These are phyloP conservation scores for Metschnikowia rubicola DNA, from an alignment of 805 yeast genomes.

Conservation along the genomic window DNA sequence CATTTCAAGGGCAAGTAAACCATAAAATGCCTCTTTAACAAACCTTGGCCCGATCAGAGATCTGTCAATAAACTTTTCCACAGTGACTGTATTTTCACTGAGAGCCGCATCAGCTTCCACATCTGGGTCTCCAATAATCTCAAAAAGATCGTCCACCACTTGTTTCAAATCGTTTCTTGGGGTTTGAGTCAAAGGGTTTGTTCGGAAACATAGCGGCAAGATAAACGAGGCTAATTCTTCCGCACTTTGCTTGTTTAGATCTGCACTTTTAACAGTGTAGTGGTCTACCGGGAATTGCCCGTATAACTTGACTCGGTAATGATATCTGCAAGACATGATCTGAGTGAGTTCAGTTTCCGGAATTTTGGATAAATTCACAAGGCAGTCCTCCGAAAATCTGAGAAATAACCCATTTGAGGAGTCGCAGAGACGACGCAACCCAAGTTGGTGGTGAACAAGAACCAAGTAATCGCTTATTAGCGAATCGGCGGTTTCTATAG, in stretches of 20 bases:
- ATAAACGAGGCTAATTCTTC: constrained; percentile 45
- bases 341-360: constrained; percentile 70
- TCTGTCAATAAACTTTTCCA: constrained; percentile 47
- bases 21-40: constrained; percentile 51
- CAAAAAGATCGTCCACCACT: constrained; percentile 67
- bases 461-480: constrained; percentile 45
- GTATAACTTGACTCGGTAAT: constrained; percentile 57
- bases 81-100: constrained; percentile 40
- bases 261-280: constrained; percentile 29
- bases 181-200: constrained; percentile 55
- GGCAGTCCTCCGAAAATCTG: constrained; percentile 51
- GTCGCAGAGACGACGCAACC: constrained; percentile 66
- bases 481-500: constrained; percentile 19
- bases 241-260: constrained; percentile 29
- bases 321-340: constrained; percentile 73
- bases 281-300: constrained; percentile 68
- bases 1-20: constrained; percentile 36
- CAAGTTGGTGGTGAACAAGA: constrained; percentile 70
- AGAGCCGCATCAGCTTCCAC: constrained; percentile 39
- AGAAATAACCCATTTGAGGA: constrained; percentile 60
- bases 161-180: constrained; percentile 70
- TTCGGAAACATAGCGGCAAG: constrained; percentile 51
- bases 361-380: constrained; percentile 46
- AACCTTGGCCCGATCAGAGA: constrained; percentile 42
- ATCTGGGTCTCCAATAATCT: constrained; percentile 67